Evolutionary conservation across 1,284 basidiomycete species (phyloP).

Genomic region (Ceratobasidium theobromae): DNA sequence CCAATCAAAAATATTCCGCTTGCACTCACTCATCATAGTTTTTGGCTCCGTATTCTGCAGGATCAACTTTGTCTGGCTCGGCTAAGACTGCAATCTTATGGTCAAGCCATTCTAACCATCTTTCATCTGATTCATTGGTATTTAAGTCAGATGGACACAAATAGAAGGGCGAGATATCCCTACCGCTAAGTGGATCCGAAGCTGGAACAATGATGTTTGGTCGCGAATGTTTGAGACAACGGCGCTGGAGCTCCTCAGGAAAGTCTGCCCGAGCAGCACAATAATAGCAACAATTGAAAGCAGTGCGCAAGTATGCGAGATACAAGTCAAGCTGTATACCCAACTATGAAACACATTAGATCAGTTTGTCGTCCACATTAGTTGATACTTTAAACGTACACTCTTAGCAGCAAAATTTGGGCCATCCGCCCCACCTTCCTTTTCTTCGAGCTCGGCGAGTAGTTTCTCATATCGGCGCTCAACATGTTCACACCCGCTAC

Average conservation of each 20-base stretch:
- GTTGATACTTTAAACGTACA: slow-evolving; percentile 47
- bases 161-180: neutral
- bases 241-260: slow-evolving; percentile 88
- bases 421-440: slow-evolving; percentile 56
- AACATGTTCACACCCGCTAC: slow-evolving; percentile 44
- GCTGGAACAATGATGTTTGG: slow-evolving; percentile 32
- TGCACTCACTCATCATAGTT: slow-evolving; percentile 78
- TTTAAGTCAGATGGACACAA: neutral
- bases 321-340: slow-evolving; percentile 65
- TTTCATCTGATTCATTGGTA: slow-evolving; percentile 59
- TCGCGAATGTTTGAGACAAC: slow-evolving; percentile 88
- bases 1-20: slow-evolving; percentile 7
- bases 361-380: neutral
- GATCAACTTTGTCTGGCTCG: slow-evolving; percentile 74
- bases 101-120: slow-evolving; percentile 85
- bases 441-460: slow-evolving; percentile 63
- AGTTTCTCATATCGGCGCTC: slow-evolving; percentile 74
- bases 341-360: neutral
- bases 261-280: slow-evolving; percentile 89
- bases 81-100: slow-evolving; percentile 77
- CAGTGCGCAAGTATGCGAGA: slow-evolving; percentile 78
- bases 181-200: slow-evolving; percentile 18
- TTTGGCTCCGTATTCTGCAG: slow-evolving; percentile 84
- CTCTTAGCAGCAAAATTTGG: slow-evolving; percentile 67
- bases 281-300: slow-evolving; percentile 92